Evolutionary conservation across 345 rosid genomes (phyloP), one percentile per base, ranked within the genome.

Genomic region (Toxicodendron radicans): DNA sequence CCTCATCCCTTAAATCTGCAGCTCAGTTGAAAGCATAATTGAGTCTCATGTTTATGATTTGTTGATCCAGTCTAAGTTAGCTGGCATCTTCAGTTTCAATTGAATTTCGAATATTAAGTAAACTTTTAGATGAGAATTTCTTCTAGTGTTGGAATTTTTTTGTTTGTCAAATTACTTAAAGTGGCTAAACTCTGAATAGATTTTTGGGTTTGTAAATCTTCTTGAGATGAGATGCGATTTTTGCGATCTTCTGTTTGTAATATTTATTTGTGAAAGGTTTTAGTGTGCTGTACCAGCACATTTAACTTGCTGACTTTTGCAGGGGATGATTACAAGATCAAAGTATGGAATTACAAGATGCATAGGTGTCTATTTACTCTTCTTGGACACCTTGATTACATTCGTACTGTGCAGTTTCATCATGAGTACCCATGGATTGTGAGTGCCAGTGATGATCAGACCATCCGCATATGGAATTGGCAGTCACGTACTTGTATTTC

Each of bases 381-480:
- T 80, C 94, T 95, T 52, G 99, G 99, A 14, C 99, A 95, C 69
- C 97, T 93, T 75, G 98, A 95, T 75, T 95, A 95, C 64, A 93
- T 93, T 73, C 97, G 99, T 27, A 95, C 98, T 2, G 99, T 93
- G 70, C 98, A 95, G 76, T 93, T 95, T 74, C 98, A 95, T 82
- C 98, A 95, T 66, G 99, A 95, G 73, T 83, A 88, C 79, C 98
- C 98, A 0, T 95, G 99, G 99, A 95, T 95, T 51, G 98, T 95
- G 75, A 95, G 99, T 82, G 97, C 99, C 14, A 93, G 99, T 83
- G 97, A 95, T 43, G 99, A 95, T 79, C 99, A 93, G 84, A 95
- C 99, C 65, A 95, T 95, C 59, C 95, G 97, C 78, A 86, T 95
- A 66, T 93, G 99, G 98, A 95, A 95, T 79, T 93, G 99, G 99